Evolutionary conservation across 1,284 basidiomycete species (phyloP), one percentile per base, ranked within the genome.

Genomic region (Marasmius sp.): DNA sequence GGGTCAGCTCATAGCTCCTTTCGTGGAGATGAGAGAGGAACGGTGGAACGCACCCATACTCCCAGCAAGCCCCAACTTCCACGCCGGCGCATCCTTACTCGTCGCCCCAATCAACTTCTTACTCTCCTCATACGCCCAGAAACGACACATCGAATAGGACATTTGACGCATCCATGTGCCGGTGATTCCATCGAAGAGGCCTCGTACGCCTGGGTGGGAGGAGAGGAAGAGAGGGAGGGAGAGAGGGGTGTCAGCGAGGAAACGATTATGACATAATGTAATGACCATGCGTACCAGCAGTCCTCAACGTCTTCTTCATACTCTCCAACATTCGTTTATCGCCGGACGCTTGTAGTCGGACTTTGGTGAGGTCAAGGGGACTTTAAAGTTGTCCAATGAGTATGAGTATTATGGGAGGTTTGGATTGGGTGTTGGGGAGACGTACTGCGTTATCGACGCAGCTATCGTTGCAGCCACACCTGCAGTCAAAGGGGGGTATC

Each of bases 131-230:
- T 96, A 96, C 22, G 93, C 92, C 83, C 94, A 95, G 80, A 97
- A 97, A 14, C 94, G 86, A 71, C 93, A 95, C 72, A 96, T 81
- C 51, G 92, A 95, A 77, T 96, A 96, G 33, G 89, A 93, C 94
- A 96, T 94, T 77, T 97, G 95, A 39, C 95, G 86, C 71, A 96
- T 77, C 85, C 94, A 90, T 36, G 94, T 96, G 37, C 94, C 95
- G 1, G 90, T 83, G 62, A 96, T 92, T 20, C 94, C 94, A 69
- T 94, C 94, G 70, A 88, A 94, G 51, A 95, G 79, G 0, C 94
- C 94, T 52, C 88, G 82, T 38, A 82, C 74, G 58, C 92, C 92
- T 80, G 55, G 20, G n/a, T n/a, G n/a, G n/a, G n/a, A n/a, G n/a
- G n/a, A n/a, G n/a, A n/a, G n/a, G n/a, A n/a, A n/a, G n/a, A n/a